Base-by-base conservation (phyloP, 306 rosid species). In the Hippophae tibetana region DNA sequence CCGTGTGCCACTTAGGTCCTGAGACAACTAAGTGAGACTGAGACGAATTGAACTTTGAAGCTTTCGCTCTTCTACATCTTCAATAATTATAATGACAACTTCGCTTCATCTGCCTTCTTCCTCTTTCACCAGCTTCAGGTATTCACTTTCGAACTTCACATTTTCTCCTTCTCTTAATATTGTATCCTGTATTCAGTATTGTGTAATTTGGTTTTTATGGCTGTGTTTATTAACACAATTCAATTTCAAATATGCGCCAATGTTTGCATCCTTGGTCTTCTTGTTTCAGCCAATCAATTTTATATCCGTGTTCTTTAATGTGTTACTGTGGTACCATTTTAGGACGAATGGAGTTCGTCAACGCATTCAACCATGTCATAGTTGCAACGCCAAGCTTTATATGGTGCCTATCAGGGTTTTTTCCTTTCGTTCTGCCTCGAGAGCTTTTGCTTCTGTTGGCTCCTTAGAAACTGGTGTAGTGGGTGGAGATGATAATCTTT, bases 301-400 rank as follows among this genome's bases (percentile, higher is more conserved):
- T 13, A 13, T 48, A 27, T 49, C 13, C 26, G 25, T 25, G 1
- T 7, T 38, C 26, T 61, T n/a, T 42, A 55, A 18, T 60, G 49
- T 10, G 61, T 10, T 18, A 18, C 47, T 59, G 8, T 11, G n/a
- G 61, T 26, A 65, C 49, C 56, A 59, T 61, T 43, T 18, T 67
- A 84, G 95, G 86, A 62, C 69, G 58, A 74, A 57, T 67, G 67
- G 68, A 62, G 75, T 69, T 54, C 60, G 61, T 69, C 68, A 47
- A 8, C 78, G 43, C 69, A 45, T 72, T 62, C 58, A 62, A 56
- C 75, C 81, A 56, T 61, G 43, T 14, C 72, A 58, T 52, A 56
- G 26, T 23, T 12, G 14, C 53, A 49, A 63, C 66, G 10, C 42
- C 56, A 88, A 76, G 81, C 62, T 77, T 68, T 76, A 70, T 74